A percentile compares a stretch with the other conserved stretches of the same genome.
Evolutionary conservation across 2,329 filamentous ascomycete genomes (phyloP).

Genomic region (Fusarium albidum): DNA sequence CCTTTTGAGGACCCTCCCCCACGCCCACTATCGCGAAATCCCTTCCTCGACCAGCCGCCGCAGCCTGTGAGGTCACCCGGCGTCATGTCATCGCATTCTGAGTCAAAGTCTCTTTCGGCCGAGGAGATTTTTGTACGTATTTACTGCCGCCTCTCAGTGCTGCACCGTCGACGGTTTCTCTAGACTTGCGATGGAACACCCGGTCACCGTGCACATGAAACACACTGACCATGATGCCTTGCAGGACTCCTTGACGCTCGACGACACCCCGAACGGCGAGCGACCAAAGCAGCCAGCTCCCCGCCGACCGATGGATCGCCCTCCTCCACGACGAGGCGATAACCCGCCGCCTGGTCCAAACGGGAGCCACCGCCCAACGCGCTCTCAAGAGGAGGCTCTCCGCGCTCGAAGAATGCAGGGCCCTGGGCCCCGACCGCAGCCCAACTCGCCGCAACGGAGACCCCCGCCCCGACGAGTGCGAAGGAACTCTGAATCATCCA

Average conservation of each 20-base stretch:
- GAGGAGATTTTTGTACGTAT: conserved; percentile 81
- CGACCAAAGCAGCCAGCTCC: conserved; percentile 51
- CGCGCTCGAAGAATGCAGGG: conserved; percentile 54
- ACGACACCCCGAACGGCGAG: conserved; percentile 59
- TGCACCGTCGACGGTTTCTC: not conserved
- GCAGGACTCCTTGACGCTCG: conserved; percentile 73
- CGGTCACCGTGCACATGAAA: not conserved
- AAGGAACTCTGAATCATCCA: conserved; percentile 82
- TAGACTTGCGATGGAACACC: not conserved
- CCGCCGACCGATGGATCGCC: conserved; percentile 46
- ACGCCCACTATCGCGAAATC: conserved; percentile 76
- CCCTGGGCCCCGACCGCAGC: conserved; percentile 45
- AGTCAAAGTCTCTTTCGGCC: conserved; percentile 59
- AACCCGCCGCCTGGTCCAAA: conserved; percentile 55
- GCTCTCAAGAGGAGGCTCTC: conserved; percentile 72
- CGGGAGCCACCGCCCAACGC: conserved; percentile 64
- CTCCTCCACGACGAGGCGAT: conserved; percentile 46
- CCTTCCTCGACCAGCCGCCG: conserved; percentile 71
- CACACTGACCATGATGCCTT: conserved; percentile 20
- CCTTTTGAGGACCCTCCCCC: conserved; percentile 67
- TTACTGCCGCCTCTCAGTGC: not conserved
- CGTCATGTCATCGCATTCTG: conserved; percentile 59
- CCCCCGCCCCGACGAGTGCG: conserved; percentile 57
- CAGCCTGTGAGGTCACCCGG: conserved; percentile 53
- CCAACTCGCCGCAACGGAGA: conserved; percentile 46